phyloP scores from a whole-genome alignment of 768 basidiomycete species.

The Termitomyces titanicus region DNA sequence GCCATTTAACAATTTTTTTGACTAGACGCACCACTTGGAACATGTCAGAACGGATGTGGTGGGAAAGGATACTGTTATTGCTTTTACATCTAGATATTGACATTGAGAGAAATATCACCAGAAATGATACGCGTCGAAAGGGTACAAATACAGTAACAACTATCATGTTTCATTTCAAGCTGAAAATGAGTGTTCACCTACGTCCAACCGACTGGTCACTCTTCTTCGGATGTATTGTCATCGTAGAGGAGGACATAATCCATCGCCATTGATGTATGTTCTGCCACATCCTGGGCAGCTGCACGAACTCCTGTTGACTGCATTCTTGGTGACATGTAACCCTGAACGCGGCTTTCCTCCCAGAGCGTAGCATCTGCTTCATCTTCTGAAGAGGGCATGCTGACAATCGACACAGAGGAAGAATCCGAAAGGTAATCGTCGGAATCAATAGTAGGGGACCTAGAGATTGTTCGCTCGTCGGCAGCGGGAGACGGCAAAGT shows the following conservation, averaged over 20 bases:
- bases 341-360: constrained; percentile 51
- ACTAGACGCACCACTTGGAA: constrained; percentile 17
- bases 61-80: constrained; percentile 33
- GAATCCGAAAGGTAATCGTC: constrained; percentile 38
- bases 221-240: constrained; percentile 54
- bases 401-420: constrained; percentile 57
- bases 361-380: constrained; percentile 53
- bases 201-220: constrained; percentile 17
- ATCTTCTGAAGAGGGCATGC: constrained; percentile 53
- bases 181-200: neutral
- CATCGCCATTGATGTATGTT: constrained; percentile 28
- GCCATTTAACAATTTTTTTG: neutral
- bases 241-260: constrained; percentile 78
- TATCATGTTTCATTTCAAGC: neutral
- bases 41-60: constrained; percentile 27
- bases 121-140: neutral
- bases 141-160: neutral
- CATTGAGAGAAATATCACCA: neutral
- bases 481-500: constrained; percentile 9
- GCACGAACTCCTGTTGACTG: constrained; percentile 11
- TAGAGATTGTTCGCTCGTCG: neutral
- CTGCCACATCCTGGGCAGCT: constrained; percentile 21
- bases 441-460: constrained; percentile 24
- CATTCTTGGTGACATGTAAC: neutral
- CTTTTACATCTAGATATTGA: constrained; percentile 14